Evolutionary conservation across 371 early-diverging fungal genomes (phyloP), one percentile per base, ranked within the genome.

Genomic region (Basidiobolus meristosporus): DNA sequence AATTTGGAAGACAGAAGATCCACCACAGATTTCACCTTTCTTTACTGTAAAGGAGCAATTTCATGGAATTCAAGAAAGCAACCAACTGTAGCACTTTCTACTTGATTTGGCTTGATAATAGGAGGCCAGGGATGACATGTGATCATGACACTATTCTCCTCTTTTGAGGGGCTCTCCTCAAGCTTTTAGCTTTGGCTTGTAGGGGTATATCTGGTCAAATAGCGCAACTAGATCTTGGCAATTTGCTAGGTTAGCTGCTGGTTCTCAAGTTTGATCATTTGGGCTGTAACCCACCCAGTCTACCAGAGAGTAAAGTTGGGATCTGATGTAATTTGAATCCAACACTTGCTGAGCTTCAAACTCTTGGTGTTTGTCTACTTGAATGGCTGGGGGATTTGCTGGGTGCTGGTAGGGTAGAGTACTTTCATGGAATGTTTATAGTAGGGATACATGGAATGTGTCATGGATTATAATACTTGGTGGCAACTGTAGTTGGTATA

Each of bases 401-500:
- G 6, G 7, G 5, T 30, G 12, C 37, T 15, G 9, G 7, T 14
- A 2, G 2, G n/a, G 2, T 21, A 14, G 5, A 17, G 21, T 9
- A 37, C 18, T n/a, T 23, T 36, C 18, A 21, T 15, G 18, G 4
- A 22, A 16, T n/a, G 10, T 3, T 14, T 18, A 9, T 12, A 44
- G 28, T 18, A 38, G 18, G 23, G 39, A 38, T 16, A 38, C 2
- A 17, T 38, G 39, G 18, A 39, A 44, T 17, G 26, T 22, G 32
- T 15, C 4, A 16, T 44, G 31, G 1, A 44, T 44, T 2, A 20
- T 26, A 20, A 14, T 20, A 10, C 15, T n/a, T 9, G 7, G 14
- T n/a, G 47, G 39, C 12, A 47, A 35, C 2, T 47, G 16, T 3
- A 47, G 16, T 11, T 38, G 30, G 23, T 47, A 47, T 2, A 21